Percentiles rank a stretch among this genome's conserved stretches.
Evolutionary conservation across 1,284 basidiomycete species (phyloP).

Genomic region (Ganoderma leucocontextum): DNA sequence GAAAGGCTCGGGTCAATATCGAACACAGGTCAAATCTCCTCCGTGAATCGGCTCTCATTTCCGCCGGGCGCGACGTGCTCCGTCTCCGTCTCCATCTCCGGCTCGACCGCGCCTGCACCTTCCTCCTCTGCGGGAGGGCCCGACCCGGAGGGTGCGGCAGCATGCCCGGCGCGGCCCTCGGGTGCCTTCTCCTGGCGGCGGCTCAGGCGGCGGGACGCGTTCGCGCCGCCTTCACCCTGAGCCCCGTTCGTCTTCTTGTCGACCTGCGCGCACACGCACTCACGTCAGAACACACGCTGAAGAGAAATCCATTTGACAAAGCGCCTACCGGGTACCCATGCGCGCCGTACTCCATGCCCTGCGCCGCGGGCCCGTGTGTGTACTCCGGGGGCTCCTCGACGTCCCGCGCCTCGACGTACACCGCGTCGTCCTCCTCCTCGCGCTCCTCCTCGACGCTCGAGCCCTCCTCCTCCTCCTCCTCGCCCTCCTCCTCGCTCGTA

Average conservation of each 20-base stretch:
- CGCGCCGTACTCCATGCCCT: constrained; percentile 28
- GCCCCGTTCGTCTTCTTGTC: constrained; percentile 40
- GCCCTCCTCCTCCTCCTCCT: constrained; percentile 72
- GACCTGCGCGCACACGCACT: constrained; percentile 31
- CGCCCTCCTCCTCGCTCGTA: constrained; percentile 79
- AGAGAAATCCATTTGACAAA: no score
- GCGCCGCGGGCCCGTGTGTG: constrained; percentile 55
- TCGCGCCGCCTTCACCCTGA: constrained; percentile 39
- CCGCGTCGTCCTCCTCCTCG: constrained; percentile 68
- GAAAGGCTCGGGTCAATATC: neutral
- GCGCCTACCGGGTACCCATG: constrained; percentile 72
- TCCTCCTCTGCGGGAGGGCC: constrained; percentile 32
- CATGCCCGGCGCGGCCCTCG: constrained; percentile 56
- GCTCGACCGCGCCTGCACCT: constrained; percentile 24
- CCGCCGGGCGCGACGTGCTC: constrained; percentile 28
- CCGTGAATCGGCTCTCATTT: constrained; percentile 19
- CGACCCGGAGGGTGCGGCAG: neutral
- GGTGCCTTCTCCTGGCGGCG: constrained; percentile 77
- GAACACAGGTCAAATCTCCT: constrained; percentile 13
- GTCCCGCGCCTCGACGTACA: constrained; percentile 53
- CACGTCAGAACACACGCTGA: neutral
- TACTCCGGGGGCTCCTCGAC: constrained; percentile 58
- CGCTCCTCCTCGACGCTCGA: constrained; percentile 82
- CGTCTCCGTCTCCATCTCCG: constrained; percentile 48
- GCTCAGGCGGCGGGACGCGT: constrained; percentile 55